Percentiles rank a stretch among this genome's conserved stretches.
phyloP scores from a whole-genome alignment of 2,329 filamentous ascomycete species.

The Trichoderma breve region DNA sequence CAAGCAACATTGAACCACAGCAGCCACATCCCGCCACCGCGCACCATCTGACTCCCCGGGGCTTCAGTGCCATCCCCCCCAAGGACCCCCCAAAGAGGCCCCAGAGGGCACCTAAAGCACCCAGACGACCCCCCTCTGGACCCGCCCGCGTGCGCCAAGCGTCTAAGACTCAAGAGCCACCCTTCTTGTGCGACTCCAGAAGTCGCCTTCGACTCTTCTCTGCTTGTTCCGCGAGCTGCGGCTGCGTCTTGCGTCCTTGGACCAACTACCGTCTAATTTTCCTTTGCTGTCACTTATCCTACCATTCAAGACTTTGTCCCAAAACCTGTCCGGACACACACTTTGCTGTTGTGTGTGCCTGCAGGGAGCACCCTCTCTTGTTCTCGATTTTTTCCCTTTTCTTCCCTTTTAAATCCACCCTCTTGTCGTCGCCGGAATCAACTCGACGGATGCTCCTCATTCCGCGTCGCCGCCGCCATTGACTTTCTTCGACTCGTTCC shows the following conservation, averaged over 20 bases:
- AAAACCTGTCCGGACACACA: conserved; percentile 17
- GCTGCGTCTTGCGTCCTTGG: conserved; percentile 15
- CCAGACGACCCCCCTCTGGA: conserved; percentile 10
- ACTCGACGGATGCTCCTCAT: conserved; percentile 1
- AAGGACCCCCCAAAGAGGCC: neutral
- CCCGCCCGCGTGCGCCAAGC: conserved; percentile 22
- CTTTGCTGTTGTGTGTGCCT: conserved; percentile 16
- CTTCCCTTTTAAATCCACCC: neutral
- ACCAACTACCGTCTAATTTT: conserved; percentile 18
- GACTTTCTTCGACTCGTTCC: conserved; percentile 18
- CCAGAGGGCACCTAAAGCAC: neutral
- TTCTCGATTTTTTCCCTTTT: neutral
- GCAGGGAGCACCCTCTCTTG: conserved; percentile 19
- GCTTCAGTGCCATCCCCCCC: neutral
- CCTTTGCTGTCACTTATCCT: neutral
- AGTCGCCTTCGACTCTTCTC: conserved; percentile 20
- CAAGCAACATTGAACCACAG: conserved; percentile 9
- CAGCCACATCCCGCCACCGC: conserved; percentile 21
- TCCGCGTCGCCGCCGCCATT: conserved; percentile 12
- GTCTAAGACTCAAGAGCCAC: conserved; percentile 21
- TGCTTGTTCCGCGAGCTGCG: conserved; percentile 20
- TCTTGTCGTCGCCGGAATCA: neutral
- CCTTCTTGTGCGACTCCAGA: conserved; percentile 20
- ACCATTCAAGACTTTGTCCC: conserved; percentile 4
- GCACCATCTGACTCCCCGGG: conserved; percentile 13